Evolutionary conservation across 257 asterid genomes (phyloP), one percentile per base, ranked within the genome.

Genomic region (Forsythia viridissima): DNA sequence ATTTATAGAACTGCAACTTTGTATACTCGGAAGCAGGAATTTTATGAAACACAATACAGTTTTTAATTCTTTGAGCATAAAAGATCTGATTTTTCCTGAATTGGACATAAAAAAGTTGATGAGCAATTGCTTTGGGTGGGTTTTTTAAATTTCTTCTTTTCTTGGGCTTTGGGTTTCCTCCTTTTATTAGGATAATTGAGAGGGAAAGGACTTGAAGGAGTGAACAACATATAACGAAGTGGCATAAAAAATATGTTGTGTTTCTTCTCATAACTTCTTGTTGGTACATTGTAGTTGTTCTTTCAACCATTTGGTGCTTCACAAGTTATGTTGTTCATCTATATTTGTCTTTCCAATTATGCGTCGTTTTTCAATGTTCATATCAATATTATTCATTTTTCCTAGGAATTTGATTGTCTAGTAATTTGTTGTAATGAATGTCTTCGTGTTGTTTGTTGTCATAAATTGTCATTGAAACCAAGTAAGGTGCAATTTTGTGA

Each of bases 301-400:
- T 18, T n/a, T 8, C 7, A 59, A 20, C 2, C 67, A 20, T 59
- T 8, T 18, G 92, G 92, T 89, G 94, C 99, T 76, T 93, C 0
- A 20, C 34, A 20, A 59, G 67, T 5, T 59, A 21, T 20, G 34
- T 59, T 20, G 34, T 59, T 59, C 36, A 59, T 48, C 57, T 13
- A 59, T 59, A 48, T 20, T 59, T 3, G 12, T 59, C 67, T 57
- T 57, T 57, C 36, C 24, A n/a, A 57, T 57, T 57, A n/a, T 57
- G 36, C 24, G 10, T 59, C 36, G 1, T 2, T 20, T 48, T 59
- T 59, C 24, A 20, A 59, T 34, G 67, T 59, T 3, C 66, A 18
- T 57, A 16, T 6, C 67, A 18, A 0, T 18, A 7, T 5, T 30
- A 59, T 48, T 48, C 30, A 1, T 18, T 59, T 59, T 20, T 20